Conservation (phyloP, 352 stramenopile species). For the Globisporangium nodosum region DNA sequence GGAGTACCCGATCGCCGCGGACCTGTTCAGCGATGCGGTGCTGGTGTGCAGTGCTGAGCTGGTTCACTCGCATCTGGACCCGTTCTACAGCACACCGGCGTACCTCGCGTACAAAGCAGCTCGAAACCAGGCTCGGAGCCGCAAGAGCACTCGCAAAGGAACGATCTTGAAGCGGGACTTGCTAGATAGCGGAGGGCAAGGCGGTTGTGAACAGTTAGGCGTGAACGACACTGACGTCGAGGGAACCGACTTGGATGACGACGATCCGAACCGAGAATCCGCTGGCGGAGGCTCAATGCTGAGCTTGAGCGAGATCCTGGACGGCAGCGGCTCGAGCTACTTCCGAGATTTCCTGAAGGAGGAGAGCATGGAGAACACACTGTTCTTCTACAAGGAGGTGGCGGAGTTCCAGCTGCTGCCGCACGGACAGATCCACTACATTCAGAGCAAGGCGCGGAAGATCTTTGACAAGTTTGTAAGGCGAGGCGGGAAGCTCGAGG, state of each 20-base stretch:
- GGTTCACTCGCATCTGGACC: conserved; percentile 53
- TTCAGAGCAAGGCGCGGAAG: conserved; percentile 58
- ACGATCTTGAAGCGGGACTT: conserved; percentile 8
- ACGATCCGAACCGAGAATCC: background rate
- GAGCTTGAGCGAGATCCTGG: conserved; percentile 35
- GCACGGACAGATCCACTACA: conserved; percentile 67
- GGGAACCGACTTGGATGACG: background rate
- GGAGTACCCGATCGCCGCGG: conserved; percentile 34
- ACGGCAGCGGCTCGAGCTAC: conserved; percentile 40
- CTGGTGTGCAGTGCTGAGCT: conserved; percentile 54
- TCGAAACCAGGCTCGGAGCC: background rate
- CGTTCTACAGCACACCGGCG: conserved; percentile 39
- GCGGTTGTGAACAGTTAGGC: background rate
- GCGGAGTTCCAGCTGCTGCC: conserved; percentile 64
- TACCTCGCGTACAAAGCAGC: conserved; percentile 41
- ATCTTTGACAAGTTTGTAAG: conserved; percentile 73
- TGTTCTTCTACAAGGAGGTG: conserved; percentile 74
- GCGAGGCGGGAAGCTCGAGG: conserved; percentile 49
- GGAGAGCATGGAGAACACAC: conserved; percentile 37
- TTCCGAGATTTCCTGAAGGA: conserved; percentile 57
- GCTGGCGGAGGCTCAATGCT: conserved; percentile 1
- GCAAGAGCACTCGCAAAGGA: background rate
- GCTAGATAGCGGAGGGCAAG: background rate
- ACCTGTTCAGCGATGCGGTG: conserved; percentile 58
- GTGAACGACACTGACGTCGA: background rate